These are phyloP conservation scores for Cylindrodendrum hubeiense DNA, from an alignment of 2,329 filamentous ascomycete species.

Conservation along the genomic window DNA sequence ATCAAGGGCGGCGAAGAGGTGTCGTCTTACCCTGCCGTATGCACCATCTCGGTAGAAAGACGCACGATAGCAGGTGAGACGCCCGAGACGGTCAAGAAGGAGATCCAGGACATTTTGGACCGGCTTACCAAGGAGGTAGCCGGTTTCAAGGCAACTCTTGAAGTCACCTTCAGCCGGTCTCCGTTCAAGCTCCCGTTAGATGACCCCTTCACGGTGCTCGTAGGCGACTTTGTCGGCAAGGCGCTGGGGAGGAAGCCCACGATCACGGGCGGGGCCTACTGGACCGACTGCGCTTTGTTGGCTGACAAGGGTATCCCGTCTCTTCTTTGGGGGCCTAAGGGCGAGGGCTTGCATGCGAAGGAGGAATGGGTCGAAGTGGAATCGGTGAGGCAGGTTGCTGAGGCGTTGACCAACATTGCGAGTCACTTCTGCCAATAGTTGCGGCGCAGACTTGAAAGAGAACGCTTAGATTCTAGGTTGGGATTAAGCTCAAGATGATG, in stretches of 20 bases:
- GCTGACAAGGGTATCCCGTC: conserved; percentile 57
- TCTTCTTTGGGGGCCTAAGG: conserved; percentile 61
- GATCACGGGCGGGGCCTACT: conserved; percentile 53
- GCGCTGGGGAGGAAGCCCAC: conserved; percentile 43
- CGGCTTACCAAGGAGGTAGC: conserved; percentile 47
- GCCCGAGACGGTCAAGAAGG: conserved; percentile 48
- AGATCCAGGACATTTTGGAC: conserved; percentile 54
- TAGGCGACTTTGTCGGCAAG: conserved; percentile 43
- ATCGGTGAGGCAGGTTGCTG: conserved; percentile 53
- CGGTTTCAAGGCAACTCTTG: conserved; percentile 55
- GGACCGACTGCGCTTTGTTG: conserved; percentile 65
- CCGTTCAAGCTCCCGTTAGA: conserved; percentile 54
- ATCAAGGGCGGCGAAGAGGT: conserved; percentile 64
- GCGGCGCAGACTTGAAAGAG: background rate
- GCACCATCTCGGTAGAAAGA: conserved; percentile 61
- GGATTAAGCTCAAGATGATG: no score
- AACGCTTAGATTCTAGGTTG: background rate
- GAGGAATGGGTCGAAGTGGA: conserved; percentile 63
- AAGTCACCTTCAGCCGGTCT: conserved; percentile 56
- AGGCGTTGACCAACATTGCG: conserved; percentile 43
- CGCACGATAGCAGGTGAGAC: conserved; percentile 61
- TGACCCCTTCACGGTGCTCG: conserved; percentile 55
- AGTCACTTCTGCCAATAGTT: conserved; percentile 46
- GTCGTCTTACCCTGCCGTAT: conserved; percentile 64
- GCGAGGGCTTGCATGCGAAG: conserved; percentile 62